Conservation (phyloP, 371 early-diverging fungal species). For the Coemansia sp. region DNA sequence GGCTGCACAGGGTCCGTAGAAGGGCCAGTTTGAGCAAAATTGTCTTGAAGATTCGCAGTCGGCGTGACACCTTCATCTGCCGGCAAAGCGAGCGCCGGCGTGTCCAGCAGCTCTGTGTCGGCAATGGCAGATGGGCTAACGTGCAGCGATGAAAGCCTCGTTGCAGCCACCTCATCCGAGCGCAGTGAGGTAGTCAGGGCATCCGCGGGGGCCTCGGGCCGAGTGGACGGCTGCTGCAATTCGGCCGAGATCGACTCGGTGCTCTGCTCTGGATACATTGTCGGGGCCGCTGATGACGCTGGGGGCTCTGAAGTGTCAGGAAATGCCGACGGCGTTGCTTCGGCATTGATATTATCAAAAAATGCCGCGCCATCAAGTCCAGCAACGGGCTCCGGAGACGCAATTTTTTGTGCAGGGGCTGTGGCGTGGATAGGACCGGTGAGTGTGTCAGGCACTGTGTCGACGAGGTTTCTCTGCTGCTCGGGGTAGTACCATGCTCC, state of each 20-base stretch:
- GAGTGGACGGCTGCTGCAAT: too few species aligned
- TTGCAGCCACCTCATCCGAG: background rate
- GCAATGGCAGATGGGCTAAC: background rate
- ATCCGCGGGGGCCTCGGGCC: too few species aligned
- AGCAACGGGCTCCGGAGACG: background rate
- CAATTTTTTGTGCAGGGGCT: background rate
- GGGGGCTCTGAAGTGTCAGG: background rate
- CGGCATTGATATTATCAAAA: constrained; percentile 27
- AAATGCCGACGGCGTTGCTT: background rate
- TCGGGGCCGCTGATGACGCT: too few species aligned
- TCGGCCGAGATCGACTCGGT: too few species aligned
- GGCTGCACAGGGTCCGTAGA: background rate
- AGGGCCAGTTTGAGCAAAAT: background rate
- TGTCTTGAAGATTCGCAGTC: background rate
- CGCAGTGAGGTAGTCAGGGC: background rate
- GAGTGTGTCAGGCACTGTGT: background rate
- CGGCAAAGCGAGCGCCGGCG: background rate
- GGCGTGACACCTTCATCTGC: background rate
- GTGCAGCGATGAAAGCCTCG: background rate
- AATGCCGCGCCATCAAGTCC: constrained; percentile 28
- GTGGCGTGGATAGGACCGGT: background rate
- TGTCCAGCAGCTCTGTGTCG: background rate
- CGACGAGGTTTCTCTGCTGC: constrained; percentile 9
- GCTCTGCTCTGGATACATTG: too few species aligned
- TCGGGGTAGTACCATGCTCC: constrained; percentile 47